Evolutionary conservation across 106 monocot species (phyloP).

Genomic region (Dendrobium officinale): DNA sequence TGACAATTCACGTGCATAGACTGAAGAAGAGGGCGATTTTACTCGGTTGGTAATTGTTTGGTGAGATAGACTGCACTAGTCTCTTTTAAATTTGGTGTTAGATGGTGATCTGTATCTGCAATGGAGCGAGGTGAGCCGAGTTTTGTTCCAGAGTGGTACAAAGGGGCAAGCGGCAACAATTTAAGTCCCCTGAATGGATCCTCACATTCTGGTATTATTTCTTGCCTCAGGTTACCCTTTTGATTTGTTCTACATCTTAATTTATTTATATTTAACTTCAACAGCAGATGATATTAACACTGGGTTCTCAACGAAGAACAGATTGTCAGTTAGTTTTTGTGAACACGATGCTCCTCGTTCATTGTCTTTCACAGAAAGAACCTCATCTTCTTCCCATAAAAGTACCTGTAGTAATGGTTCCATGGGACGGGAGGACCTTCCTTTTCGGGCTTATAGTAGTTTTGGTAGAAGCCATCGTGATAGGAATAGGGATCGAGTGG

Average conservation of each 20-base stretch:
- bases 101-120: conserved; percentile 1
- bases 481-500: conserved; percentile 19
- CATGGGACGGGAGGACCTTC: conserved; percentile 19
- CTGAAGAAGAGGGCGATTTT: background rate
- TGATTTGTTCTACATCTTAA: conserved; percentile 5
- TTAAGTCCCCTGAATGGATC: background rate
- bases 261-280: conserved; percentile 6
- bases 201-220: conserved; percentile 9
- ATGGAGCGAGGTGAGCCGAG: conserved; percentile 3
- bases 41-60: background rate
- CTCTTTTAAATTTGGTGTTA: background rate
- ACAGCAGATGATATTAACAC: conserved; percentile 28
- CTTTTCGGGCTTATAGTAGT: conserved; percentile 41
- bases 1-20: background rate
- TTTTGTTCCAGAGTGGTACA: conserved; percentile 8
- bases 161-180: conserved; percentile 3
- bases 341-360: conserved; percentile 26
- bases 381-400: conserved; percentile 11
- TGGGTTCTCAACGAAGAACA: conserved; percentile 24
- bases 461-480: conserved; percentile 50
- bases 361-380: conserved; percentile 9
- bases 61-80: background rate
- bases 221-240: background rate
- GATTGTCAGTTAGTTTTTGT: conserved; percentile 18
- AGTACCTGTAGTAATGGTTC: conserved; percentile 32